Evolutionary conservation across 2,329 filamentous ascomycete genomes (phyloP), one percentile per base, ranked within the genome.

Genomic region (Diaporthe australafricana): DNA sequence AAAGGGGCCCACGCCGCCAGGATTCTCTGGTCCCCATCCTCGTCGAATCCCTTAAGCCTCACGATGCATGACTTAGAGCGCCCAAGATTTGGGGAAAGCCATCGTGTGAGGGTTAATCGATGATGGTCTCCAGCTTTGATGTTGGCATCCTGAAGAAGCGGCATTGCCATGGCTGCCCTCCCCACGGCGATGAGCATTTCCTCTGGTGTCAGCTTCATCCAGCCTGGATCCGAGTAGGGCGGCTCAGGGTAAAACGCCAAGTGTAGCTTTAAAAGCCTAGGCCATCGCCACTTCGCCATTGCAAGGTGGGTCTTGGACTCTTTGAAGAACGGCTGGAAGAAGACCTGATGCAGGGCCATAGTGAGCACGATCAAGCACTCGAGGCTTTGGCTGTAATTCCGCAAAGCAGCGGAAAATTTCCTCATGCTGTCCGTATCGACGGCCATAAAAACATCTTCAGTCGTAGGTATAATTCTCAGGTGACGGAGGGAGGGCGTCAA

Each of bases 241-340:
- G 7, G 7, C 45, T 7, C 27, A 32, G 2, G 20, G 25, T 14
- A 8, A 7, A 2, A 14, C 3, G 3, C 14, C 47, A 50, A 12
- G 11, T 57, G 8, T 17, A 57, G 7, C 1, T 17, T 4, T 1
- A 3, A 3, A 1, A 45, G 38, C 5, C 14, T 20, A 14, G 40
- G 25, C 40, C 14, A n/a, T 2, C 4, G 8, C 38, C 56, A 62
- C 9, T 5, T 6, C 22, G 50, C 3, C 38, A 40, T 40, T 40
- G 38, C 38, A 30, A 17, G 1, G 7, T 30, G 3, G 7, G 16
- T 1, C 1, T 1, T 5, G 14, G 8, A 7, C 3, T 20, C 7
- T 8, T 52, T 14, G 8, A 38, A 60, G 25, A n/a, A 30, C 2
- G 38, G 25, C 1, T 11, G 22, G 22, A 45, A 30, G 16, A 60